phyloP scores from a whole-genome alignment of 1,139 yeast genomes.

The Zygosaccharomyces pseudobailii region DNA sequence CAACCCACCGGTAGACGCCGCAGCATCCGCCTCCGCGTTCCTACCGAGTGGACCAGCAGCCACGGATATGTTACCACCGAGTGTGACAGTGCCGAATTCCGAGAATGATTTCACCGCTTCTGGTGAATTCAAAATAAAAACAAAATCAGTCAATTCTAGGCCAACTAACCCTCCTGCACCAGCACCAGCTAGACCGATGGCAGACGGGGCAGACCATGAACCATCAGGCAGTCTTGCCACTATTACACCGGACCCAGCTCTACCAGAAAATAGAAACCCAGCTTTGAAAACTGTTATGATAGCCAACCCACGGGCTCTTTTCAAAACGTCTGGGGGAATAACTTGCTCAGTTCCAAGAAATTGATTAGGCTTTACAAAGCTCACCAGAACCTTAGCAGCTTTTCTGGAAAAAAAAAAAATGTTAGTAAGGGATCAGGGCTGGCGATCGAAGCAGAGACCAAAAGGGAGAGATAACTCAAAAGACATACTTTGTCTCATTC shows the following conservation, averaged over 20 bases:
- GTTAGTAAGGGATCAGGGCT: constrained; percentile 10
- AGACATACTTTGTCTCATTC: constrained; percentile 76
- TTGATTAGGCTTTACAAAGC: constrained; percentile 94
- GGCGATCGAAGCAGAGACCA: neutral
- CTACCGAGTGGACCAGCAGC: constrained; percentile 99
- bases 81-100: constrained; percentile 87
- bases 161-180: constrained; percentile 99
- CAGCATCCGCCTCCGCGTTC: constrained; percentile 96
- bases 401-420: constrained; percentile 43
- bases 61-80: constrained; percentile 91
- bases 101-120: constrained; percentile 94
- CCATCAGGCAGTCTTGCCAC: constrained; percentile 95
- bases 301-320: constrained; percentile 91
- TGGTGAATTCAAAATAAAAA: constrained; percentile 78
- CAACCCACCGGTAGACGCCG: constrained; percentile 82
- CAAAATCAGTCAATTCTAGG: constrained; percentile 94
- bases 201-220: constrained; percentile 97
- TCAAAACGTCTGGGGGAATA: constrained; percentile 83
- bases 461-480: neutral
- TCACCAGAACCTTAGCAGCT: constrained; percentile 90
- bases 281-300: constrained; percentile 90
- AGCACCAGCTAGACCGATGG: constrained; percentile 93
- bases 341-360: constrained; percentile 82
- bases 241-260: constrained; percentile 96
- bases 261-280: constrained; percentile 90